These are phyloP conservation scores for Auxenochlorella protothecoides DNA, from an alignment of 139 green algal genomes.

Conservation along the genomic window DNA sequence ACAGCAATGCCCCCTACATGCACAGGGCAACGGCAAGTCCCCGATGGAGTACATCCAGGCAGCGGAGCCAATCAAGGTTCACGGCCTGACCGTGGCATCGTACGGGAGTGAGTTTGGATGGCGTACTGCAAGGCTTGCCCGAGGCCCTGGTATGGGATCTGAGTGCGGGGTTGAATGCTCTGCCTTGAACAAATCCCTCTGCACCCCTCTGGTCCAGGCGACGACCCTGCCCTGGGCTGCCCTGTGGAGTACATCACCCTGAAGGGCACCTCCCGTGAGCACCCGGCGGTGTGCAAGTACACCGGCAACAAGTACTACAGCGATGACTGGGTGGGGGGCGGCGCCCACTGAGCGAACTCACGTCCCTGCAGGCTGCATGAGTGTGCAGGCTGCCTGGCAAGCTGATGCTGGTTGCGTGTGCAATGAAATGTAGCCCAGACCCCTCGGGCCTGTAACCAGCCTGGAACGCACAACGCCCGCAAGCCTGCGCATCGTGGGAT, in stretches of 20 bases:
- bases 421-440: too few species aligned
- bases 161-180: too few species aligned
- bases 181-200: too few species aligned
- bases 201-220: constrained; percentile 27
- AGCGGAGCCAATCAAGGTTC: constrained; percentile 67
- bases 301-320: constrained; percentile 42
- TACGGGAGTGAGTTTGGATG: constrained; percentile 46
- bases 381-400: too few species aligned
- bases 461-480: not conserved
- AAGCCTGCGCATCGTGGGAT: too few species aligned
- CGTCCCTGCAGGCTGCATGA: too few species aligned
- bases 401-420: too few species aligned
- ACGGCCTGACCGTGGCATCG: constrained; percentile 60
- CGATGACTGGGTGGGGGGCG: constrained; percentile 29
- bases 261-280: constrained; percentile 64
- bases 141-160: too few species aligned
- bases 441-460: too few species aligned
- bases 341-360: constrained; percentile 12
- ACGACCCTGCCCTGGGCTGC: constrained; percentile 66
- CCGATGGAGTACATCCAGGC: constrained; percentile 70
- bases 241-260: constrained; percentile 85
- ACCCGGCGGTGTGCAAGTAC: constrained; percentile 92
- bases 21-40: constrained; percentile 47
- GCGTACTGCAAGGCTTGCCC: too few species aligned
- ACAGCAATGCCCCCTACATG: not conserved